Conservation (phyloP, 352 stramenopile genomes). For the Phytophthora megakarya region DNA sequence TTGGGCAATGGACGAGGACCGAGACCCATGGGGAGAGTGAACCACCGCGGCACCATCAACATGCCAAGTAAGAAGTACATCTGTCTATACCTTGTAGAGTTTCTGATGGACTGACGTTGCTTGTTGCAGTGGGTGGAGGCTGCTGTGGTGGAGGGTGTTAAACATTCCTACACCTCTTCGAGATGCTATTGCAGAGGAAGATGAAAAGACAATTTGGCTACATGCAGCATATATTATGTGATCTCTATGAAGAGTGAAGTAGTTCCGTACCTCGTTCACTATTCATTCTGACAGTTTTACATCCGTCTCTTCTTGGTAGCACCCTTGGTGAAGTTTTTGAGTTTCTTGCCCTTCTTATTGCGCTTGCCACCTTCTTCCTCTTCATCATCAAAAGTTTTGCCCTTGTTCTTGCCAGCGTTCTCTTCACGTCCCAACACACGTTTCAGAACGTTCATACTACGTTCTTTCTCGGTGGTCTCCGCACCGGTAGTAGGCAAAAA, state of each 20-base stretch:
- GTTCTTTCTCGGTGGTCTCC: slow-evolving; percentile 81
- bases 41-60: slow-evolving; percentile 54
- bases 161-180: neutral
- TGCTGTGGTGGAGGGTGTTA: slow-evolving; percentile 48
- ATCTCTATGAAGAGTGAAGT: slow-evolving; percentile 37
- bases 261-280: neutral
- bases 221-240: slow-evolving; percentile 43
- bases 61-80: slow-evolving; percentile 59
- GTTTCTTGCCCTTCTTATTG: slow-evolving; percentile 68
- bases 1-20: slow-evolving; percentile 35
- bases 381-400: slow-evolving; percentile 57
- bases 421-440: slow-evolving; percentile 76
- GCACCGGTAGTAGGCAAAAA: slow-evolving; percentile 77
- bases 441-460: slow-evolving; percentile 80
- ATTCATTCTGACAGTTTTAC: slow-evolving; percentile 32
- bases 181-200: neutral
- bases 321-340: slow-evolving; percentile 81
- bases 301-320: slow-evolving; percentile 63
- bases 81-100: neutral
- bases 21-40: slow-evolving; percentile 64
- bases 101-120: neutral
- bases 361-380: slow-evolving; percentile 58
- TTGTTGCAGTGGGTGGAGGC: slow-evolving; percentile 48
- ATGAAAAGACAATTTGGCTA: slow-evolving; percentile 2
- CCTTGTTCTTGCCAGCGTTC: slow-evolving; percentile 79